These are phyloP conservation scores for Suillus occidentalis DNA, from an alignment of 768 basidiomycete species.

Conservation along the genomic window DNA sequence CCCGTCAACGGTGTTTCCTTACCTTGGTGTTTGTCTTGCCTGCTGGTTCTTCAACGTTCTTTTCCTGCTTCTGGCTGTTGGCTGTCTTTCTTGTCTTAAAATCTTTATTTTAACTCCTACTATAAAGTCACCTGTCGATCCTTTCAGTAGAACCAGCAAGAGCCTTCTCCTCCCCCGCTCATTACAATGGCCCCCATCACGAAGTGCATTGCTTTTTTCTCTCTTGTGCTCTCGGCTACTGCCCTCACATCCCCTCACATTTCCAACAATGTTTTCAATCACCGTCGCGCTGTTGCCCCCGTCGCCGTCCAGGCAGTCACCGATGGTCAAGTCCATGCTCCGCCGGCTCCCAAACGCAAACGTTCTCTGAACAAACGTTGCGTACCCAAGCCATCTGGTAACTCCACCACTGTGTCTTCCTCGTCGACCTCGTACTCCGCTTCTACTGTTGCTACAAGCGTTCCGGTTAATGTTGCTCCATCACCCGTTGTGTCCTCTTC, in stretches of 20 bases:
- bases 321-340: background rate
- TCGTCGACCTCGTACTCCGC: background rate
- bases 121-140: conserved; percentile 19
- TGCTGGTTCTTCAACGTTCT: conserved; percentile 7
- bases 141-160: conserved; percentile 13
- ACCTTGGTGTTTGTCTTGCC: conserved; percentile 3
- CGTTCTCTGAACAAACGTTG: conserved; percentile 33
- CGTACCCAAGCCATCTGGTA: conserved; percentile 16
- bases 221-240: conserved; percentile 40
- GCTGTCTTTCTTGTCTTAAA: conserved; percentile 5
- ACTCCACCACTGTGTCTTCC: conserved; percentile 11
- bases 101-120: conserved; percentile 11
- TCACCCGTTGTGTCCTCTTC: background rate
- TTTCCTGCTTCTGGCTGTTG: conserved; percentile 4
- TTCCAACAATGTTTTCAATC: conserved; percentile 27
- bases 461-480: conserved; percentile 26
- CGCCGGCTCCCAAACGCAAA: conserved; percentile 13
- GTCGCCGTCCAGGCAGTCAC: background rate
- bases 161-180: conserved; percentile 15
- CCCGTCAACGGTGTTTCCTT: conserved; percentile 3
- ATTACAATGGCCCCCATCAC: conserved; percentile 35
- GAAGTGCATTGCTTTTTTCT: conserved; percentile 43
- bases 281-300: conserved; percentile 18
- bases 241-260: conserved; percentile 39
- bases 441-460: background rate